Conservation (phyloP, 2,329 filamentous ascomycete genomes). For the Atkinsonella hypoxylon region DNA sequence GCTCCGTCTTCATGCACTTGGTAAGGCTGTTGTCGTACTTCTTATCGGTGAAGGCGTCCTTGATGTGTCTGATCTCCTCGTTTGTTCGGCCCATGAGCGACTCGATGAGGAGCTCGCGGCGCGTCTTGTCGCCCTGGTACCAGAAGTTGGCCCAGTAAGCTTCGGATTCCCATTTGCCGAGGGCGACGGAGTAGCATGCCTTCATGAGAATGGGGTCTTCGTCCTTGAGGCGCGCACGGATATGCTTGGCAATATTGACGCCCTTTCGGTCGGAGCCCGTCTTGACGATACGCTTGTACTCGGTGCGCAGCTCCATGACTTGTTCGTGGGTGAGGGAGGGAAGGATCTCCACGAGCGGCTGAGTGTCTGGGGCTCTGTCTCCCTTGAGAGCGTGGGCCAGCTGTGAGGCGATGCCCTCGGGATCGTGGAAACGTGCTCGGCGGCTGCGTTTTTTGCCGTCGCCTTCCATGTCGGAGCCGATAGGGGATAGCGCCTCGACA, state of each 20-base stretch:
- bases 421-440: constrained; percentile 72
- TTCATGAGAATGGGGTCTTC: constrained; percentile 72
- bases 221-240: constrained; percentile 64
- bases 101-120: constrained; percentile 85
- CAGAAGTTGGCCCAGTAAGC: constrained; percentile 98
- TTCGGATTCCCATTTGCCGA: constrained; percentile 85
- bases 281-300: constrained; percentile 87
- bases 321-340: constrained; percentile 79
- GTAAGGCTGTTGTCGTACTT: constrained; percentile 74
- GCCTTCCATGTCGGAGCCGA: constrained; percentile 32
- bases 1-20: constrained; percentile 81
- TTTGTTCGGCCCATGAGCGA: constrained; percentile 83
- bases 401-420: constrained; percentile 62
- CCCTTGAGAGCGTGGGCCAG: constrained; percentile 65
- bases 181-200: constrained; percentile 76
- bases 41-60: constrained; percentile 79
- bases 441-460: constrained; percentile 37
- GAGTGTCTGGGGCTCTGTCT: constrained; percentile 52
- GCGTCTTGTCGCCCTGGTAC: constrained; percentile 79
- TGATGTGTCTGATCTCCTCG: constrained; percentile 76
- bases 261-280: constrained; percentile 60
- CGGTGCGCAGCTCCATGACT: constrained; percentile 69
- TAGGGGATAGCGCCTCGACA: constrained; percentile 40
- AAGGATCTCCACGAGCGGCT: constrained; percentile 69
- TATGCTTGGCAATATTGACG: constrained; percentile 77